Evolutionary conservation across 371 early-diverging fungal genomes (phyloP), one percentile per base, ranked within the genome.

Genomic region (Syncephalastrum monosporum): DNA sequence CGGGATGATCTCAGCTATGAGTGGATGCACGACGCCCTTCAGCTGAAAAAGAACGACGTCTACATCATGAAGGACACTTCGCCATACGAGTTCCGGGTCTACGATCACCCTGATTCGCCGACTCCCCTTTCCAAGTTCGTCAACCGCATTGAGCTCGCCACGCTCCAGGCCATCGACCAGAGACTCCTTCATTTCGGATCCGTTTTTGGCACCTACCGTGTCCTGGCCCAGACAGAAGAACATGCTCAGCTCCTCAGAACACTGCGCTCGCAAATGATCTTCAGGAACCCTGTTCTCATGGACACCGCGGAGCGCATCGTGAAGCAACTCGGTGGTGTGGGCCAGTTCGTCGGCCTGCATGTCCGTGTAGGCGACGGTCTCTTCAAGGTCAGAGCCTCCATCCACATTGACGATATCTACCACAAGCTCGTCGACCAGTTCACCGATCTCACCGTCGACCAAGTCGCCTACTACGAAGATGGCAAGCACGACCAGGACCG

Each of bases 131-230:
- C 74, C 48, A 60, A 63, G 33, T 85, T 76, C 57, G 60, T 71
- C 19, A 64, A 81, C 23, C 55, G 71, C 2, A 47, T 81, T 19
- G 74, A 81, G 16, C 27, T 84, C 1, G 63, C 66, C 0, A 68
- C 74, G 1, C 61, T 84, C 15, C 65, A 74, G 41, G 63, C 65
- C 0, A 69, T 80, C 16, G 67, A 78, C 1, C 66, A 71, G 24
- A 55, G 47, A 5, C 60, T 84, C 0, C 53, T 84, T n/a, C 82
- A 82, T 42, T 82, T 84, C 57, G 81, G 82, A 0, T 84, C 84
- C 1, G 58, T 84, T 3, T 84, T 80, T 69, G 82, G 82, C 0
- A 67, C 71, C 0, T 79, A 82, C 43, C 71, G 84, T 3, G 77
- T 84, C 2, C 59, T 82, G 47, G 81, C 82, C 0, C 72, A 69